Percentiles rank a stretch among this genome's conserved stretches.
Conservation (phyloP, 2,329 filamentous ascomycete genomes). For the Beauveria varroae region DNA sequence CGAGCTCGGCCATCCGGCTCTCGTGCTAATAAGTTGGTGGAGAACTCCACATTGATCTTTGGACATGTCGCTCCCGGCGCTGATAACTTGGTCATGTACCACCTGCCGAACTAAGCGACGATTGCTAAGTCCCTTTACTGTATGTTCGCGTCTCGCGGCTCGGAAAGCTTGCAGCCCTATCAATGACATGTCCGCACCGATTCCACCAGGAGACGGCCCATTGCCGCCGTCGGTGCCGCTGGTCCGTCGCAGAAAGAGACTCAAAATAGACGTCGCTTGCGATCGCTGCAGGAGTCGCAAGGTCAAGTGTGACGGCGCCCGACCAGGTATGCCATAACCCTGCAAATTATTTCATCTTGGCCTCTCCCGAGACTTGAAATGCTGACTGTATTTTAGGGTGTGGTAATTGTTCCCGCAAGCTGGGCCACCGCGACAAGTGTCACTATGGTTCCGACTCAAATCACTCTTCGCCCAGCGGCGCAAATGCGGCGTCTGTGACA, state of each 20-base stretch:
- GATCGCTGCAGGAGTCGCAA: conserved; percentile 34
- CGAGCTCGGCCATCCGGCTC: no score
- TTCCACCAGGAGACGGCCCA: not conserved
- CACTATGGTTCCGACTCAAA: conserved; percentile 17
- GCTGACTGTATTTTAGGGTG: conserved; percentile 18
- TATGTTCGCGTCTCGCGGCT: not conserved
- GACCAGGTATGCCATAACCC: conserved; percentile 24
- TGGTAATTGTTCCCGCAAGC: conserved; percentile 23
- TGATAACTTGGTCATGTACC: conserved; percentile 2
- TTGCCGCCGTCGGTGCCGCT: not conserved
- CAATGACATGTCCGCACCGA: not conserved
- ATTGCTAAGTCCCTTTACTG: not conserved
- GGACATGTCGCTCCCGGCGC: not conserved
- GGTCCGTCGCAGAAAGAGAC: conserved; percentile 24
- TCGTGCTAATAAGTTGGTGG: no score
- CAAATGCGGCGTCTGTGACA: not conserved
- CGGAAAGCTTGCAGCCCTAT: not conserved
- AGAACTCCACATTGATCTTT: not conserved
- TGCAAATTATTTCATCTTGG: not conserved
- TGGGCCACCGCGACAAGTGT: conserved; percentile 22
- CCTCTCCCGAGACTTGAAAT: not conserved
- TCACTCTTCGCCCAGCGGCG: not conserved
- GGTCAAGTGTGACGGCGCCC: conserved; percentile 33
- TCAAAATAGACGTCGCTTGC: conserved; percentile 37
- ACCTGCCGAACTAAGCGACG: not conserved